Conservation (phyloP, 495 filamentous ascomycete species). For the Poronia punctata region DNA sequence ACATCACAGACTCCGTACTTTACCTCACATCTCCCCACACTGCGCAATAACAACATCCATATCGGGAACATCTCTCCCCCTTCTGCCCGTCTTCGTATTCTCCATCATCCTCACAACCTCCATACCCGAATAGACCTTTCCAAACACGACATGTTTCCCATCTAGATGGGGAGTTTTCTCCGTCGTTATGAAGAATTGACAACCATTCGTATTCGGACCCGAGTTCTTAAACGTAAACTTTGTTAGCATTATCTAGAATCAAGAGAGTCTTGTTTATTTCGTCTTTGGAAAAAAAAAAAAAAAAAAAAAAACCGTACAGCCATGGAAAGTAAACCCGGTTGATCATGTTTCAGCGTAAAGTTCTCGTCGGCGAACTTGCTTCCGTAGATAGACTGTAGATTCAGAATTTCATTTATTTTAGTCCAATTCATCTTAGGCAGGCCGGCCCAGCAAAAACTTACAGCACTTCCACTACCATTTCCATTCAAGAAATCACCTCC, state of each 20-base stretch:
- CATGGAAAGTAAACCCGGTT: slow-evolving; percentile 81
- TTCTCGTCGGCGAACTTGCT: slow-evolving; percentile 87
- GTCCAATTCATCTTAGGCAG: not conserved
- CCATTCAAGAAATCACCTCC: slow-evolving; percentile 95
- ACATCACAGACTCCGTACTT: no score
- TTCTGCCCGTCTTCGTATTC: slow-evolving; percentile 66
- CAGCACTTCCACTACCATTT: slow-evolving; percentile 79
- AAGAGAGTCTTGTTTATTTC: no score
- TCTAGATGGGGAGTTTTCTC: slow-evolving; percentile 83
- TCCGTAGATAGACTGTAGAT: slow-evolving; percentile 63
- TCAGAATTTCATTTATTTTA: not conserved
- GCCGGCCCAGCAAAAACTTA: slow-evolving; percentile 9
- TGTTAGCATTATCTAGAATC: slow-evolving; percentile 2
- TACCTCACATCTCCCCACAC: slow-evolving; percentile 84
- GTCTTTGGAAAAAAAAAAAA: not conserved
- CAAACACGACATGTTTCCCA: slow-evolving; percentile 92
- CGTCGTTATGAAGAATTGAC: slow-evolving; percentile 95
- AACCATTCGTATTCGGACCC: slow-evolving; percentile 89
- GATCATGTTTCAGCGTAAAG: slow-evolving; percentile 71
- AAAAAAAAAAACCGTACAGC: slow-evolving; percentile 51
- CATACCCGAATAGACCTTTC: slow-evolving; percentile 82
- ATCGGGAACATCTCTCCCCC: slow-evolving; percentile 69
- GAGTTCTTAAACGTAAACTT: slow-evolving; percentile 66
- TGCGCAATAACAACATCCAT: slow-evolving; percentile 78
- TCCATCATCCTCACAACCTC: slow-evolving; percentile 90